A percentile compares a stretch with the other conserved stretches of the same genome.
Evolutionary conservation across 2,329 filamentous ascomycete species (phyloP).

Genomic region (Diplodia corticola): DNA sequence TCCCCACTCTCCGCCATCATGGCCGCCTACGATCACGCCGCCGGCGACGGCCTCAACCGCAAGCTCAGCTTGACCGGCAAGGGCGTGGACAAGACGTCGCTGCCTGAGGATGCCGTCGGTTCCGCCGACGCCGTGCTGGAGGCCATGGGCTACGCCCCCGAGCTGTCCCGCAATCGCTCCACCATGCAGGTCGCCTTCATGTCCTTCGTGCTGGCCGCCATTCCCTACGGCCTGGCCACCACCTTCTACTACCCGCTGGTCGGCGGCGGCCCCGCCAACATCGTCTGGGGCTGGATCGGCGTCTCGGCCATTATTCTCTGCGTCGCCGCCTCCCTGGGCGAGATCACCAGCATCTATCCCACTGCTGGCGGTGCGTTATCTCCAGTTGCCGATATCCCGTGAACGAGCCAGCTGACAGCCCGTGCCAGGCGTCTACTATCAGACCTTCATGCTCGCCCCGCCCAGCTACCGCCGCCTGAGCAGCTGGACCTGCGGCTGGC

Average conservation of each 20-base stretch:
- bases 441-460: conserved; percentile 72
- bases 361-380: conserved; percentile 62
- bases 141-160: conserved; percentile 66
- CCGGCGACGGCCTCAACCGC: not conserved
- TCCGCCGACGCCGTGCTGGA: conserved; percentile 45
- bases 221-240: conserved; percentile 72
- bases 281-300: conserved; percentile 71
- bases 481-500: conserved; percentile 73
- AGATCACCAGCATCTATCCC: conserved; percentile 74
- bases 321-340: conserved; percentile 68
- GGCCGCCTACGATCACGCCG: not conserved
- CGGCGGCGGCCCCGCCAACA: conserved; percentile 66
- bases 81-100: not conserved
- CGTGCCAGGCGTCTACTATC: conserved; percentile 63
- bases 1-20: not conserved
- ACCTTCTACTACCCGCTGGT: conserved; percentile 67
- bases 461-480: conserved; percentile 61
- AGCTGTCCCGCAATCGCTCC: conserved; percentile 64
- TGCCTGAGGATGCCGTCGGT: not conserved
- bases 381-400: too few species aligned
- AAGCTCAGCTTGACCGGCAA: conserved; percentile 10
- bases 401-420: not conserved
- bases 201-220: conserved; percentile 74
- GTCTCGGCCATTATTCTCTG: conserved; percentile 71
- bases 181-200: conserved; percentile 72